These are phyloP conservation scores for Emiliania huxleyi DNA, from an alignment of 78 protist species.

Conservation along the genomic window DNA sequence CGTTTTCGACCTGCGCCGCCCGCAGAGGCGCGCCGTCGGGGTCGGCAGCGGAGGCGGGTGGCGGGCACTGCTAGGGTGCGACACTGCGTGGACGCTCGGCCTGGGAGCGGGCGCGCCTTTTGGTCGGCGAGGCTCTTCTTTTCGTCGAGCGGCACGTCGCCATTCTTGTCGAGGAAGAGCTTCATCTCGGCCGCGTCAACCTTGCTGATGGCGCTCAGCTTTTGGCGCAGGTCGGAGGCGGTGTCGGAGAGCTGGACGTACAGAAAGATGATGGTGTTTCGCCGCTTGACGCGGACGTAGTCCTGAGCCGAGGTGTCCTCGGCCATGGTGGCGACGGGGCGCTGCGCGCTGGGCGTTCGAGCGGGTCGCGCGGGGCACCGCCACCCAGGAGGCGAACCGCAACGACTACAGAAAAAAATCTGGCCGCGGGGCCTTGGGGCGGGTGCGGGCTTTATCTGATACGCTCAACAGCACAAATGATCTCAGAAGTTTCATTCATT, in stretches of 20 bases:
- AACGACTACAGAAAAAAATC: too few species aligned
- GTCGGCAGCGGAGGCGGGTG: neutral
- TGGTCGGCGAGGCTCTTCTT: neutral
- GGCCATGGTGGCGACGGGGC: too few species aligned
- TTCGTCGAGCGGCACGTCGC: neutral
- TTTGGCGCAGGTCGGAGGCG: neutral
- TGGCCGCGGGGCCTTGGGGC: too few species aligned
- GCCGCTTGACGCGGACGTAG: neutral
- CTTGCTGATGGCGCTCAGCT: neutral
- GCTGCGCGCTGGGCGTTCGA: too few species aligned
- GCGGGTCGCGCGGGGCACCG: too few species aligned
- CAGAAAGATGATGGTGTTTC: neutral
- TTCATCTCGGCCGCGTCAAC: neutral
- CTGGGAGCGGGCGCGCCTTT: too few species aligned
- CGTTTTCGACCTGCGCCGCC: neutral
- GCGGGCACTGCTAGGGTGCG: neutral
- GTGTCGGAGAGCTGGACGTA: neutral
- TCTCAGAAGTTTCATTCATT: too few species aligned
- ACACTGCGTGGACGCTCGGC: too few species aligned
- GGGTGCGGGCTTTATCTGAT: too few species aligned
- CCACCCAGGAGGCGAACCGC: too few species aligned
- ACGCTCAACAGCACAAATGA: too few species aligned
- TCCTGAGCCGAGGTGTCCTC: neutral
- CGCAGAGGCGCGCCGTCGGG: neutral
- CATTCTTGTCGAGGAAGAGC: neutral